A percentile compares a stretch with the other conserved stretches of the same genome.
Conservation (phyloP, 305 asterid species). For the Galium porrigens region DNA sequence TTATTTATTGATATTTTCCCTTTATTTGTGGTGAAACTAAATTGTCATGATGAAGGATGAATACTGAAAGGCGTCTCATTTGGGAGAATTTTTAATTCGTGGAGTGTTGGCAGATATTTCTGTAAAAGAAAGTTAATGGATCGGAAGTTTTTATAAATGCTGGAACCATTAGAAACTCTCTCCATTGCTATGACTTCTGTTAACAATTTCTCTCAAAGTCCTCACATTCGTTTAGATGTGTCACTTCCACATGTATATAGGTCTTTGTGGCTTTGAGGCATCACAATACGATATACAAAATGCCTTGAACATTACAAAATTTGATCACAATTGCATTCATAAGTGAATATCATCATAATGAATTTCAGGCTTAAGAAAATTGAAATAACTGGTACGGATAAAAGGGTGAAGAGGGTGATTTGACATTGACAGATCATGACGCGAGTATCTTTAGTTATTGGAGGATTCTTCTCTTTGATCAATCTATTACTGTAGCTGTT, state of each 20-base stretch:
- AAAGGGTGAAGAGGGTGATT: background rate
- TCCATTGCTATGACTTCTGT: background rate
- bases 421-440: background rate
- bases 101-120: background rate
- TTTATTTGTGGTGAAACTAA: background rate
- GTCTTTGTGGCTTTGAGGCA: background rate
- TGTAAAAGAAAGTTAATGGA: background rate
- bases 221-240: background rate
- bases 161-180: background rate
- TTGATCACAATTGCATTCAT: background rate
- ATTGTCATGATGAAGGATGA: background rate
- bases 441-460: background rate
- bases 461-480: background rate
- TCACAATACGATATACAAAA: background rate
- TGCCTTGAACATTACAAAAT: background rate
- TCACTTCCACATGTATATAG: background rate
- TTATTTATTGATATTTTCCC: background rate
- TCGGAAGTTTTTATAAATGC: background rate
- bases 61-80: background rate
- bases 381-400: background rate
- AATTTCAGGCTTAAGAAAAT: background rate
- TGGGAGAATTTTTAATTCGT: background rate
- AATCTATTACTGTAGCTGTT: background rate
- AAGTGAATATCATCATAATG: background rate
- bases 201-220: background rate